Percentiles rank a stretch among this genome's conserved stretches.
Evolutionary conservation across 257 asterid genomes (phyloP).

Genomic region (Primulina huaijiensis): DNA sequence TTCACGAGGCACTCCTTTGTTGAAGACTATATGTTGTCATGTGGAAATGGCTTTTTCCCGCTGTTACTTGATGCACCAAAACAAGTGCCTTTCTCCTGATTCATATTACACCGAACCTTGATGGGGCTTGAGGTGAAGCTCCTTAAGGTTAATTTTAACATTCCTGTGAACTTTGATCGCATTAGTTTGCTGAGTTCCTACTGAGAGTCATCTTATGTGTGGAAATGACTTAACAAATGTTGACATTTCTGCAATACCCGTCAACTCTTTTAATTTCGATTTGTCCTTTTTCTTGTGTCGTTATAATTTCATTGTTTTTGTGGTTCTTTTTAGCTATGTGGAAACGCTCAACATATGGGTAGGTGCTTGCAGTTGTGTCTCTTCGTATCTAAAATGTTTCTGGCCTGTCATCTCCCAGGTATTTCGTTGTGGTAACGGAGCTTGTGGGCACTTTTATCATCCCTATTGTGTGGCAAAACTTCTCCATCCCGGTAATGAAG

Average conservation of each 20-base stretch:
- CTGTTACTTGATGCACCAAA: constrained; percentile 6
- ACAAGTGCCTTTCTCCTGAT: not conserved
- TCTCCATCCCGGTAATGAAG: constrained; percentile 46
- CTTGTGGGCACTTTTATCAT: constrained; percentile 91
- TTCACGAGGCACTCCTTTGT: constrained; percentile 15
- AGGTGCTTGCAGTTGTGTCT: not conserved
- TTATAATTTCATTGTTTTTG: constrained; percentile 3
- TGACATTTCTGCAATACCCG: not conserved
- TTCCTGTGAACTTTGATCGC: not conserved
- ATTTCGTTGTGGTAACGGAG: constrained; percentile 78
- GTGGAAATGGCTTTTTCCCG: not conserved
- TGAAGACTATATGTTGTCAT: not conserved
- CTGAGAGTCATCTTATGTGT: not conserved
- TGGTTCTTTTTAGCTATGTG: not conserved
- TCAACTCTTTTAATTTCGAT: not conserved
- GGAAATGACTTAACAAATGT: not conserved
- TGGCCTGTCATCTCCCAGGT: constrained; percentile 48
- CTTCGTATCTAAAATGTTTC: constrained; percentile 10
- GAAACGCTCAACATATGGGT: not conserved
- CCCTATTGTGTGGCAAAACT: constrained; percentile 75
- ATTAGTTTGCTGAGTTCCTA: constrained; percentile 1
- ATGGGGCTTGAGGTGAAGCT: not conserved
- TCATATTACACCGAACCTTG: not conserved
- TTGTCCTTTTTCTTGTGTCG: not conserved
- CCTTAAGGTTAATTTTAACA: not conserved